Evolutionary conservation across 805 yeast genomes (phyloP), one percentile per base, ranked within the genome.

Genomic region (Pichia nanzhaoensis): DNA sequence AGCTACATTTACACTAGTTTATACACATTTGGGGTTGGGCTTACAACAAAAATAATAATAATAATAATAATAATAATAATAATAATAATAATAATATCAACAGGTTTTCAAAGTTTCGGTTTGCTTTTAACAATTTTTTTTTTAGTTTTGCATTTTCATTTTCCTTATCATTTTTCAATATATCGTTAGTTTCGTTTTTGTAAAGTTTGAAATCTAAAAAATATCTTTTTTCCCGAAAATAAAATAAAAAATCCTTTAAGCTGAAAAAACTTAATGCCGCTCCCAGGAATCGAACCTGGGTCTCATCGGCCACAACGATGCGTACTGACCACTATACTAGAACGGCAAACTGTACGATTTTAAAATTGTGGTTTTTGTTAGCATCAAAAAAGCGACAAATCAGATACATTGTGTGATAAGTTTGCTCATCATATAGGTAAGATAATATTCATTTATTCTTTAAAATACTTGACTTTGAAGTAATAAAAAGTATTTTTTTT

Each of bases 281-380:
- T 53, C 56, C 56, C 55, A 50, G 55, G 56, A 53, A 53, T 53
- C 56, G 56, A 53, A 53, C 56, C 48, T 53, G 55, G 56, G 56
- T 53, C 51, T 44, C 53, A 45, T 51, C 56, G 54, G 56, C 56
- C 56, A 53, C 56, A 53, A 53, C 54, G 56, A 50, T 45, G 53
- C 44, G 56, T 53, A 53, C 56, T 53, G 39, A 51, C 56, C 56
- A 53, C 56, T 53, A 53, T 53, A 53, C 56, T 51, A 53, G 56
- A 53, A 52, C 56, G 55, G 56, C 56, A 10, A 30, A 30, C 10
- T 24, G 10, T 24, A 24, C 28, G 28, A n/a, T n/a, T n/a, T n/a
- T n/a, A n/a, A n/a, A n/a, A n/a, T n/a, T n/a, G n/a, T n/a, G n/a
- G n/a, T n/a, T n/a, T n/a, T n/a, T n/a, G n/a, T n/a, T n/a, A n/a